These are phyloP conservation scores for Didymella segeticola DNA, from an alignment of 2,329 filamentous ascomycete species.

Conservation along the genomic window DNA sequence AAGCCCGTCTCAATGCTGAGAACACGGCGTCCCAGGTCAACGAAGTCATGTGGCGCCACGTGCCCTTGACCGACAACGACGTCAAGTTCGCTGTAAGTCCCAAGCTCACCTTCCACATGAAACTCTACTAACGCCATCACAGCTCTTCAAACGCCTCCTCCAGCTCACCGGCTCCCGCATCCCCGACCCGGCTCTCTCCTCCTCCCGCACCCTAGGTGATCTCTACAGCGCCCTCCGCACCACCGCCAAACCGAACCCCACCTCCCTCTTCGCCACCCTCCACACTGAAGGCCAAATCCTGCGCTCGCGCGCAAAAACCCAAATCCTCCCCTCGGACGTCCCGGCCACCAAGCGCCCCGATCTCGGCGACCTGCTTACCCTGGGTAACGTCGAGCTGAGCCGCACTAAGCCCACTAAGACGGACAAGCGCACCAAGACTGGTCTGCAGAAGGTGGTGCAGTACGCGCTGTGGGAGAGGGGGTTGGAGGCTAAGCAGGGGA, in stretches of 20 bases:
- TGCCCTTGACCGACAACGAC: constrained; percentile 35
- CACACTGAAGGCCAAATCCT: constrained; percentile 32
- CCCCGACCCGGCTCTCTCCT: constrained; percentile 69
- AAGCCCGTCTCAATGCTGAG: constrained; percentile 19
- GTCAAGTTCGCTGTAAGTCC: constrained; percentile 48
- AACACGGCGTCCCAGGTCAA: constrained; percentile 12
- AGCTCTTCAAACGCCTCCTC: constrained; percentile 82
- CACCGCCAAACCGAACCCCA: constrained; percentile 50
- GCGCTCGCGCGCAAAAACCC: constrained; percentile 19
- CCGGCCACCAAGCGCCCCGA: constrained; percentile 19
- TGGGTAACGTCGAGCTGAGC: constrained; percentile 72
- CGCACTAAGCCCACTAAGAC: constrained; percentile 70
- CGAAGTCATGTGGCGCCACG: constrained; percentile 35
- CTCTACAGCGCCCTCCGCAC: constrained; percentile 47
- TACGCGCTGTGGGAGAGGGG: constrained; percentile 62
- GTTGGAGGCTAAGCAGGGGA: constrained; percentile 5
- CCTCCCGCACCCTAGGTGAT: constrained; percentile 45
- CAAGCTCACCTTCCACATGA: neutral
- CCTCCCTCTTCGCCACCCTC: constrained; percentile 69
- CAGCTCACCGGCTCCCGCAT: constrained; percentile 81
- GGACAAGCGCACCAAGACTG: constrained; percentile 73
- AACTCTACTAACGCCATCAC: constrained; percentile 13
- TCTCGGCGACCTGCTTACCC: constrained; percentile 33
- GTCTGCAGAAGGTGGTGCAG: constrained; percentile 81
- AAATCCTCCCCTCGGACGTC: neutral